Base-by-base conservation (phyloP, 2,329 filamentous ascomycete species). In the Diaporthe sp. region DNA sequence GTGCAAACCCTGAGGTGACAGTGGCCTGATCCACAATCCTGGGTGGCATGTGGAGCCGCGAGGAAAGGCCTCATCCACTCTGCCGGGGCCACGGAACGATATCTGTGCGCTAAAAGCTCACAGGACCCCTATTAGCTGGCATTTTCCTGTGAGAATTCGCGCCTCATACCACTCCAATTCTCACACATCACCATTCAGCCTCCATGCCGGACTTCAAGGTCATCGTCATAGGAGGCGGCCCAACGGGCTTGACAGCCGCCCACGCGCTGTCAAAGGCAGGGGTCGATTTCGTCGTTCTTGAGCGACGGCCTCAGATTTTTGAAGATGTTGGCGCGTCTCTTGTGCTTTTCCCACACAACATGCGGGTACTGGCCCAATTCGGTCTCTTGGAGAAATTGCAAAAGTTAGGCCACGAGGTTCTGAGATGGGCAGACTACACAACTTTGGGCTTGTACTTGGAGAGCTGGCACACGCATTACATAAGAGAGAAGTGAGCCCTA, bases 221-320 rank as follows among this genome's bases (percentile, higher is more conserved):
- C 47, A 77, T 83, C 45, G 76, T 83, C 54, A 77, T 77, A 6
- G 82, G 82, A 12, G 80, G 77, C 50, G 82, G 82, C 10, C 80
- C 80, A 3, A 79, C 79, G 12, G 82, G 82, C 3, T 75, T 83
- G 9, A 78, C 77, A 4, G 74, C 80, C 7, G 82, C 81, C n/a
- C 79, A 82, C 71, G 74, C 78, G 3, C 77, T 83, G 40, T 78
- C 79, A 22, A 77, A 78, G 72, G 80, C 80, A 10, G 78, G 77
- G 19, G 82, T 86, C 47, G 82, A 85, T 71, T 86, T 84, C 15
- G 77, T 84, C 54, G 71, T 86, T 10, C 82, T 86, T 1, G 85
- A 86, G 69, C 76, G 79, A 15, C 80, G 81, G 1, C 38, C 76
- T 1, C 76, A 77, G 0, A 38, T 82, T 13, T 73, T 81, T 74